These are phyloP conservation scores for Daedaleopsis sinensis DNA, from an alignment of 768 basidiomycete genomes.

Conservation along the genomic window DNA sequence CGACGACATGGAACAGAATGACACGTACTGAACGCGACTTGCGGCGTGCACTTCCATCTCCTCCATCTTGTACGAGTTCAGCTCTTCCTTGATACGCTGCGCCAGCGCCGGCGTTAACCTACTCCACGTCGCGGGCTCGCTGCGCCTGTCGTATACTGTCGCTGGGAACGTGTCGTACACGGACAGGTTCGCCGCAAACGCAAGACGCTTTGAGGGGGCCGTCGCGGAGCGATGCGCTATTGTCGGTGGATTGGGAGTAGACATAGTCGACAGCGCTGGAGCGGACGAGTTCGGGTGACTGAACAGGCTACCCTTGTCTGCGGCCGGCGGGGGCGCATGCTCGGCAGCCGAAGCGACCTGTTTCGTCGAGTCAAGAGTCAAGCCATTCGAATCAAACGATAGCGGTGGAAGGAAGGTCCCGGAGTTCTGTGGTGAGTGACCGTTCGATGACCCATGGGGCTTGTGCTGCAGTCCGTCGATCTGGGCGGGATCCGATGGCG, in stretches of 20 bases:
- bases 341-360: slow-evolving; percentile 32
- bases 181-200: slow-evolving; percentile 90
- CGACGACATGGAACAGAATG: slow-evolving; percentile 9
- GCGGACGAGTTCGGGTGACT: slow-evolving; percentile 91
- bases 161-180: slow-evolving; percentile 97
- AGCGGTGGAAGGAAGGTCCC: slow-evolving; percentile 54
- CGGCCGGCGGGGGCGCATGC: slow-evolving; percentile 34
- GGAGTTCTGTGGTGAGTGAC: slow-evolving; percentile 17
- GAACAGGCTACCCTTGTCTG: slow-evolving; percentile 60
- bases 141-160: slow-evolving; percentile 89
- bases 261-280: slow-evolving; percentile 73
- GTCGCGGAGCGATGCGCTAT: slow-evolving; percentile 77
- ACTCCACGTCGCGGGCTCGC: slow-evolving; percentile 97
- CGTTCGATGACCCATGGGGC: slow-evolving; percentile 50
- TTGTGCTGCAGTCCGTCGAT: slow-evolving; percentile 80
- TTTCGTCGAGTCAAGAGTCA: slow-evolving; percentile 41
- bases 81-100: slow-evolving; percentile 96
- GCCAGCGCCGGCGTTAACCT: slow-evolving; percentile 92
- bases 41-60: slow-evolving; percentile 98
- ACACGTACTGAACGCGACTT: slow-evolving; percentile 84
- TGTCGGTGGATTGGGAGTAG: slow-evolving; percentile 46
- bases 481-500: slow-evolving; percentile 82
- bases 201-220: slow-evolving; percentile 66
- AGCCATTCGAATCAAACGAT: slow-evolving; percentile 49
- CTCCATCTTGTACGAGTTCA: slow-evolving; percentile 99